Conservation (phyloP, 2,329 filamentous ascomycete species). For the Pyricularia grisea region DNA sequence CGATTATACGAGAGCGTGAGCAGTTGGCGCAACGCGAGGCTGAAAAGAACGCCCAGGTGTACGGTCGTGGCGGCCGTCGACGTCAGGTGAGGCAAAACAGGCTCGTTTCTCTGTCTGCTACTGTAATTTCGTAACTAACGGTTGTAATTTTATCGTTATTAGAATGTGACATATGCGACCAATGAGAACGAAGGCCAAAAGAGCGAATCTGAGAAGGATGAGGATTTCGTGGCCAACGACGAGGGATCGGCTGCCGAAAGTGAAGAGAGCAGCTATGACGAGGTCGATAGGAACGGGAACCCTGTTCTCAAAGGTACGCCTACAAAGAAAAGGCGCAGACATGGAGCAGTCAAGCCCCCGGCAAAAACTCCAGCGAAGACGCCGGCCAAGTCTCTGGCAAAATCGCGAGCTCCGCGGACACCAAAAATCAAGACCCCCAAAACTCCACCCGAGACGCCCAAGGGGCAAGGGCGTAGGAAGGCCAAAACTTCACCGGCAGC, state of each 20-base stretch:
- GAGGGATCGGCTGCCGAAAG: conserved; percentile 13
- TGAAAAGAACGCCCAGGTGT: conserved; percentile 57
- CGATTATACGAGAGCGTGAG: conserved; percentile 77
- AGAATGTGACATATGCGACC: conserved; percentile 9
- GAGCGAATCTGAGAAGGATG: conserved; percentile 15
- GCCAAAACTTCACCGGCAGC: neutral
- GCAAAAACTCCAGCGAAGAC: neutral
- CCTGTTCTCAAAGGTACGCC: conserved; percentile 2
- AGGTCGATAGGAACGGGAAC: conserved; percentile 5
- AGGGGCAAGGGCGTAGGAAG: neutral
- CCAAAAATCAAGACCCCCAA: neutral
- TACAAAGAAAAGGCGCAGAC: neutral
- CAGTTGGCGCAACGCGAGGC: conserved; percentile 66
- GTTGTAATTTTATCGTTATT: conserved; percentile 3
- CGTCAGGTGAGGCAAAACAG: conserved; percentile 35
- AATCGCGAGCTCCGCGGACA: neutral
- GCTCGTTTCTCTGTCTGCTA: conserved; percentile 2
- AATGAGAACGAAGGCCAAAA: conserved; percentile 13
- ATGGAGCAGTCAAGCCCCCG: neutral
- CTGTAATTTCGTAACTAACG: neutral
- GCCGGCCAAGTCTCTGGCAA: neutral
- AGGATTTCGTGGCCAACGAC: conserved; percentile 15
- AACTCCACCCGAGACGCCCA: neutral
- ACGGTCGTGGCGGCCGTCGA: conserved; percentile 77
- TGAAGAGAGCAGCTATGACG: conserved; percentile 15